Percentiles rank a stretch among this genome's conserved stretches.
Evolutionary conservation across 257 asterid species (phyloP).

Genomic region (Thymus mandschuricus): DNA sequence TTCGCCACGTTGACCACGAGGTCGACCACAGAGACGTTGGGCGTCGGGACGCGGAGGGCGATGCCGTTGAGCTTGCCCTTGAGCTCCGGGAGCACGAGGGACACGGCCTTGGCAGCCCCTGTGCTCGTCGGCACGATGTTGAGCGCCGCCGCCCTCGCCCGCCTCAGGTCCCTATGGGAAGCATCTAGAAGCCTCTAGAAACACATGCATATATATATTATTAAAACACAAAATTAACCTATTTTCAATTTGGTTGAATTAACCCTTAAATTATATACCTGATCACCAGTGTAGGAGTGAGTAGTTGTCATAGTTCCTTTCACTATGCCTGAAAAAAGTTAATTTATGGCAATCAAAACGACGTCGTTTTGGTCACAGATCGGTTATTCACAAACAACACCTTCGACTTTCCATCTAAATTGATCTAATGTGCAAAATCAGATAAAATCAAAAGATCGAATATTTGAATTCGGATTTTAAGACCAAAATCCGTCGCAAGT

Average conservation of each 20-base stretch:
- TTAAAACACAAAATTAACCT: too few relatives aligned
- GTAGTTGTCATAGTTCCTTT: conserved; percentile 98
- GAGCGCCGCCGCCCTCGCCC: conserved; percentile 94
- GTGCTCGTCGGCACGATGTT: conserved; percentile 97
- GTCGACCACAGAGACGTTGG: conserved; percentile 86
- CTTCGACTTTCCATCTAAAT: too few relatives aligned
- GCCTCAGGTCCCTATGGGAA: conserved; percentile 85
- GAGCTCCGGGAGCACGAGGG: conserved; percentile 89
- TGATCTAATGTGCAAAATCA: too few relatives aligned
- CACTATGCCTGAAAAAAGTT: conserved; percentile 62
- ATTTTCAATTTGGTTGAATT: too few relatives aligned
- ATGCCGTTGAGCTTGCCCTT: conserved; percentile 93
- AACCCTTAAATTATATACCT: conserved; percentile 35
- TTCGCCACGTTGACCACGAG: conserved; percentile 83
- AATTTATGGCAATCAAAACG: background rate
- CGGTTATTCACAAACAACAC: too few relatives aligned
- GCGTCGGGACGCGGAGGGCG: conserved; percentile 94
- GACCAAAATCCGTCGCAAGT: too few relatives aligned
- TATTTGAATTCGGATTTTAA: too few relatives aligned
- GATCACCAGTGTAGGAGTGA: conserved; percentile 99
- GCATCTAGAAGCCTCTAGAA: conserved; percentile 89
- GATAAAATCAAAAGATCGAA: too few relatives aligned
- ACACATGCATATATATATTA: too few relatives aligned
- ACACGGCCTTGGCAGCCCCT: conserved; percentile 96
- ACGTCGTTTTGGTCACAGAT: too few relatives aligned